phyloP scores from a whole-genome alignment of 352 stramenopile species.

The Poterioochromonas sp. region DNA sequence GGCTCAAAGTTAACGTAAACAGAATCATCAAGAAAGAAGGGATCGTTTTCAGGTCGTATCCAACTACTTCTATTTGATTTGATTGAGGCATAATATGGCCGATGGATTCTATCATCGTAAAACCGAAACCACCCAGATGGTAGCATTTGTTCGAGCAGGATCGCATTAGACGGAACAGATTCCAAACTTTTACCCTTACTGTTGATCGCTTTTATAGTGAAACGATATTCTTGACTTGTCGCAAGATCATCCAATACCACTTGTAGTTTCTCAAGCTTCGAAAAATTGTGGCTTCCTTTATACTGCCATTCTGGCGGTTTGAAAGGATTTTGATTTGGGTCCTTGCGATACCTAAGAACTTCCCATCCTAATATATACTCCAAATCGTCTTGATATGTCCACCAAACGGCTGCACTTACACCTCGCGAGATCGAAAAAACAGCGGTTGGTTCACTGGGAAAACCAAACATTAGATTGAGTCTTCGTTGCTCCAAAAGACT shows the following conservation, averaged over 20 bases:
- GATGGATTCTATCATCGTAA: neutral
- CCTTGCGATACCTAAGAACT: slow-evolving; percentile 24
- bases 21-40: slow-evolving; percentile 12
- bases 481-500: neutral
- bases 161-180: slow-evolving; percentile 14
- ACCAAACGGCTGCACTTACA: slow-evolving; percentile 27
- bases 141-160: slow-evolving; percentile 6
- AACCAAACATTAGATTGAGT: slow-evolving; percentile 19
- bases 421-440: neutral
- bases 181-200: neutral
- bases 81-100: neutral
- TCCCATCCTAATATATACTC: slow-evolving; percentile 7
- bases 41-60: slow-evolving; percentile 6
- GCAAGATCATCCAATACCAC: neutral
- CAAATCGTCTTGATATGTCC: slow-evolving; percentile 10
- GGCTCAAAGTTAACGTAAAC: neutral
- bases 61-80: slow-evolving; percentile 17
- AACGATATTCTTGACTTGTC: slow-evolving; percentile 24
- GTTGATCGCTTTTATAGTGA: slow-evolving; percentile 21
- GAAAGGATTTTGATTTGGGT: neutral
- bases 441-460: neutral
- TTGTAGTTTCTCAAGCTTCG: neutral
- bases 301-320: slow-evolving; percentile 23
- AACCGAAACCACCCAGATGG: slow-evolving; percentile 20
- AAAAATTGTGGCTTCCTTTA: neutral